Conservation (phyloP, 2,329 filamentous ascomycete genomes). For the Plectosphaerella plurivora region DNA sequence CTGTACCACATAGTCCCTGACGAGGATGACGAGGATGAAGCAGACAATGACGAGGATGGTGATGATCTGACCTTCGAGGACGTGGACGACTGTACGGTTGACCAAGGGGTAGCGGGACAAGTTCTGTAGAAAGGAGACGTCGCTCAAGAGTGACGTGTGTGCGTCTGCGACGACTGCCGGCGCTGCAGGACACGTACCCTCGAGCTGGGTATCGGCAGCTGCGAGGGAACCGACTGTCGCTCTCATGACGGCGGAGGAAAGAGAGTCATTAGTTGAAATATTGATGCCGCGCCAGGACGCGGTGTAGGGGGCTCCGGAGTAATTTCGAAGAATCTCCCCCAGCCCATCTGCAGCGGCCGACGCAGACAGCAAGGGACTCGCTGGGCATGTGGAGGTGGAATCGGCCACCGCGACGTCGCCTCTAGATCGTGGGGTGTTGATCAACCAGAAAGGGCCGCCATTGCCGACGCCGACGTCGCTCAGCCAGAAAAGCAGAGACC, state of each 20-base stretch:
- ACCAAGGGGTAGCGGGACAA: conserved; percentile 65
- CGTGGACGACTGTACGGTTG: conserved; percentile 76
- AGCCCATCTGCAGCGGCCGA: conserved; percentile 23
- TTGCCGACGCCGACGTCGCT: conserved; percentile 67
- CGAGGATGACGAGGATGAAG: conserved; percentile 95
- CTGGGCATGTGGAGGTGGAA: conserved; percentile 23
- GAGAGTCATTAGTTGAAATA: conserved; percentile 23
- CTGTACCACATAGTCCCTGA: conserved; percentile 96
- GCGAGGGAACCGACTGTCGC: conserved; percentile 17
- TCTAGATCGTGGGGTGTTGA: background rate
- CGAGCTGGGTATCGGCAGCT: conserved; percentile 10
- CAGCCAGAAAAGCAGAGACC: conserved; percentile 93
- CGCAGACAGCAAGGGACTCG: conserved; percentile 26
- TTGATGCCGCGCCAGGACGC: conserved; percentile 23
- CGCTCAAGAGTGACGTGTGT: conserved; percentile 47
- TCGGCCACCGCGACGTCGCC: conserved; percentile 7
- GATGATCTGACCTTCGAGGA: conserved; percentile 90
- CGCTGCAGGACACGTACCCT: background rate
- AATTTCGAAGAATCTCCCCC: conserved; percentile 22
- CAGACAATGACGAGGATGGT: conserved; percentile 86
- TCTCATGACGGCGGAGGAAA: conserved; percentile 25
- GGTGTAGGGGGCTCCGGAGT: conserved; percentile 20
- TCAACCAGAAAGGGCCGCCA: conserved; percentile 12
- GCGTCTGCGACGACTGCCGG: conserved; percentile 10
- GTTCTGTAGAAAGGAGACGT: conserved; percentile 52